phyloP scores from a whole-genome alignment of 345 rosid genomes.

The Lenwebbia sp. region DNA sequence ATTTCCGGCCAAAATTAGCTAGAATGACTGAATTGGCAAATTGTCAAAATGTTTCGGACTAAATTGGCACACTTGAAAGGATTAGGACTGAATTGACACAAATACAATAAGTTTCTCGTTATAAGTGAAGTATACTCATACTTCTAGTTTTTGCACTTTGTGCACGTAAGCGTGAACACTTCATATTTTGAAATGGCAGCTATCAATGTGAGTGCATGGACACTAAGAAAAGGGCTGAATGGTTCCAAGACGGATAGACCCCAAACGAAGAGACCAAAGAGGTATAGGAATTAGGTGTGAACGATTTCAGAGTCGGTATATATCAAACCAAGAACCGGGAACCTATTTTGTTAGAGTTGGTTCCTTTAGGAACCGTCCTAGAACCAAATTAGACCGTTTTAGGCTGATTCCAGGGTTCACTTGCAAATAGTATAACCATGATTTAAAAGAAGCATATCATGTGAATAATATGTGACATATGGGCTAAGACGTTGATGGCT shows the following conservation, averaged over 20 bases:
- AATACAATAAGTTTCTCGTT: no score
- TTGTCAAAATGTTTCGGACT: accelerated
- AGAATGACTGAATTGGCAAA: neutral
- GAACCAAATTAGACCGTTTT: neutral
- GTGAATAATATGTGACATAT: neutral
- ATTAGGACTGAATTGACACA: neutral
- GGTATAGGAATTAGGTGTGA: neutral
- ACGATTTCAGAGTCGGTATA: neutral
- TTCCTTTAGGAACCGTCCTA: neutral
- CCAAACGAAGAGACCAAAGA: neutral
- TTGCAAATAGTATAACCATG: neutral
- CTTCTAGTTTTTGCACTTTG: no score
- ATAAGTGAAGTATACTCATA: no score
- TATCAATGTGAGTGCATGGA: neutral
- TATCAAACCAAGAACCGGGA: neutral
- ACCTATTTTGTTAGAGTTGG: neutral
- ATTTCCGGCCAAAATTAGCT: no score
- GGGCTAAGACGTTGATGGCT: neutral
- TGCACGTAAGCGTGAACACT: neutral
- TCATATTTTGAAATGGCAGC: neutral
- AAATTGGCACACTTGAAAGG: neutral
- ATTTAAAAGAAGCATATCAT: neutral
- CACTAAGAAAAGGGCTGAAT: neutral
- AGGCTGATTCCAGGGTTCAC: neutral
- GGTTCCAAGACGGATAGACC: neutral